These are phyloP conservation scores for Pythium insidiosum DNA, from an alignment of 352 stramenopile species.

Conservation along the genomic window DNA sequence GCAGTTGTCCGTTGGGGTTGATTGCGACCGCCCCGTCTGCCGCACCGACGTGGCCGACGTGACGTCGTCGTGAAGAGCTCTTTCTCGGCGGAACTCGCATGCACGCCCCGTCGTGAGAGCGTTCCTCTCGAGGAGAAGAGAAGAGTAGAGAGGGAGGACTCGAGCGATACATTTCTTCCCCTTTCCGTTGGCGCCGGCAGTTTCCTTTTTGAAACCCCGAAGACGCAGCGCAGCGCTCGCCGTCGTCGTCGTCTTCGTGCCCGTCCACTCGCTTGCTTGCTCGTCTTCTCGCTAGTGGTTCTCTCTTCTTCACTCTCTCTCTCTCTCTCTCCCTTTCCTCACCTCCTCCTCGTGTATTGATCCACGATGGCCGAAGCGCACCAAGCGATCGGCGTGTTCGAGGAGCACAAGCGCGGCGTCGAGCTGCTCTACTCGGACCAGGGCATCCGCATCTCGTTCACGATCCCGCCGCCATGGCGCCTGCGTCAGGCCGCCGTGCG, in stretches of 20 bases:
- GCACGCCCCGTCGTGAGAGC: slow-evolving; percentile 8
- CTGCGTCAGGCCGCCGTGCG: slow-evolving; percentile 55
- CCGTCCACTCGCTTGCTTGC: not conserved
- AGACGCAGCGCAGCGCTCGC: not conserved
- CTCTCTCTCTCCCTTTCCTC: too few species aligned
- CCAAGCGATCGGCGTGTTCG: slow-evolving; percentile 78
- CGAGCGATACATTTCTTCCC: too few species aligned
- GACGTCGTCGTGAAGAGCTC: too few species aligned
- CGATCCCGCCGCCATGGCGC: slow-evolving; percentile 72
- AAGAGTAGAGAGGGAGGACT: not conserved
- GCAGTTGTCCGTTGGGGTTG: too few species aligned
- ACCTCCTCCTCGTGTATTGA: not conserved
- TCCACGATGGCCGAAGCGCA: slow-evolving; percentile 76
- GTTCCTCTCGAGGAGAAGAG: too few species aligned
- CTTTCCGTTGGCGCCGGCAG: too few species aligned
- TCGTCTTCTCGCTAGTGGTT: not conserved
- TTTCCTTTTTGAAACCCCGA: slow-evolving; percentile 10
- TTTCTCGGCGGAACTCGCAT: slow-evolving; percentile 15
- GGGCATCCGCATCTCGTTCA: slow-evolving; percentile 78
- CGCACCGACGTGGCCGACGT: too few species aligned
- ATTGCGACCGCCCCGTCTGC: too few species aligned
- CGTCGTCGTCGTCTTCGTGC: not conserved
- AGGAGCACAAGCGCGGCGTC: slow-evolving; percentile 81
- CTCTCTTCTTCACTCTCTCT: too few species aligned
- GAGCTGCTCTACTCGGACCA: slow-evolving; percentile 83